Base-by-base conservation (phyloP, 2,329 filamentous ascomycete genomes). In the Neonectria neomacrospora region DNA sequence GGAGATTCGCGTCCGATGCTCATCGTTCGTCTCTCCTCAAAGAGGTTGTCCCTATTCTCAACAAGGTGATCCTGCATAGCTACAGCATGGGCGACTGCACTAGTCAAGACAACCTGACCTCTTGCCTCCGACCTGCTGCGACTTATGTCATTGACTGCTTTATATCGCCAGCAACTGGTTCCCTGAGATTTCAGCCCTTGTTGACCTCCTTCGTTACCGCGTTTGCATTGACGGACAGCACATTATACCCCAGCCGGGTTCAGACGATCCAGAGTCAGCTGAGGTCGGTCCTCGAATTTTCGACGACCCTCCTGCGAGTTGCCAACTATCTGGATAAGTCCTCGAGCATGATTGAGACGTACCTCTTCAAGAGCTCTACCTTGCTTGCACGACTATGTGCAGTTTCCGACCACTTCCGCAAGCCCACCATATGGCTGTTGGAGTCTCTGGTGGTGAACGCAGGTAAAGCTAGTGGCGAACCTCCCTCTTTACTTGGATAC, bases 401-500 rank as follows among this genome's bases (percentile, higher is more conserved):
- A 2, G 84, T 87, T 1, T 86, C 90, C 65, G 88, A 91, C 64
- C 77, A 80, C 8, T 93, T 92, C 77, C 88, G 87, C 70, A 81
- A 84, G 14, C 85, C 90, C 2, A 86, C 91, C 1, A 84, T 94
- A 32, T 83, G 85, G 26, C 80, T 97, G 2, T 81, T 97, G 8
- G 89, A 94, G 64, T 87, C 89, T 11, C 80, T 97, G 18, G 88
- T 97, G 28, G 83, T 89, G 45, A 90, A 86, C 67, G 90, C 91
- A 23, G 88, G 90, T 23, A 87, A 87, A 64, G 81, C 84, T 16
- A 80, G 85, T 30, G 85, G 84, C n/a, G 94, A 97, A 70, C 93
- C 94, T 1, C 92, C 93, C n/a, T 97, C 95, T 7, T 84, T 99
- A n/a, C 87, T 99, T 22, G 94, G 94, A 32, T 93, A 97, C 74